A percentile compares a stretch with the other conserved stretches of the same genome.
Conservation (phyloP, 257 asterid species). For the Capsicum pubescens region DNA sequence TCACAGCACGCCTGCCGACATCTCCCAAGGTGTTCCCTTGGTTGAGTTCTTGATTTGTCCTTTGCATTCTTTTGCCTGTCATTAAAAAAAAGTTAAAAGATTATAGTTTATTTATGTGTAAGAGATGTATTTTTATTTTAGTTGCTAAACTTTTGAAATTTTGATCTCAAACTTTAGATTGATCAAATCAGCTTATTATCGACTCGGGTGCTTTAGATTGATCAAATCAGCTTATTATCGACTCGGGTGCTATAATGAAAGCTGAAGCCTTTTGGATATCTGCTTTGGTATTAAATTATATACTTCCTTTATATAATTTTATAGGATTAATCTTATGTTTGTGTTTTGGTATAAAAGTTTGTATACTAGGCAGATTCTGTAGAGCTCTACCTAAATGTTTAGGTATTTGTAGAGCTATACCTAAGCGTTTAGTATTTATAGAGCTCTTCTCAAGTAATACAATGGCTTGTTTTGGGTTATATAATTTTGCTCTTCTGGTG, state of each 20-base stretch:
- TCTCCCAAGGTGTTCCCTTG: slow-evolving; percentile 92
- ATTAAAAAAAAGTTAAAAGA: background rate
- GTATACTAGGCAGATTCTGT: background rate
- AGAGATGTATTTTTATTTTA: background rate
- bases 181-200: background rate
- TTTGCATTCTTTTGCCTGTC: slow-evolving; percentile 13
- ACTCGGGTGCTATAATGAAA: background rate
- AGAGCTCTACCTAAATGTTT: too few species aligned
- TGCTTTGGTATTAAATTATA: background rate
- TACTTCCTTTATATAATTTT: background rate
- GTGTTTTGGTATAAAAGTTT: background rate
- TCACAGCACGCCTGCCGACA: slow-evolving; percentile 84
- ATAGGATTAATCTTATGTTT: background rate
- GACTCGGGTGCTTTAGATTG: too few species aligned
- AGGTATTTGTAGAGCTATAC: background rate
- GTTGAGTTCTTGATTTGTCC: slow-evolving; percentile 54
- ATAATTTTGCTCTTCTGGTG: too few species aligned
- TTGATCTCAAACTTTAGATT: slow-evolving; percentile 6
- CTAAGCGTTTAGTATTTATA: background rate
- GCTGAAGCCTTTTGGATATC: background rate
- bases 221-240: background rate
- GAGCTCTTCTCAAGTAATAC: background rate
- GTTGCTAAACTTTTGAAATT: background rate
- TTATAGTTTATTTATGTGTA: background rate
- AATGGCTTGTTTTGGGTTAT: too few species aligned